Conservation (phyloP, 2,329 filamentous ascomycete species). For the Pleomassaria siparia region DNA sequence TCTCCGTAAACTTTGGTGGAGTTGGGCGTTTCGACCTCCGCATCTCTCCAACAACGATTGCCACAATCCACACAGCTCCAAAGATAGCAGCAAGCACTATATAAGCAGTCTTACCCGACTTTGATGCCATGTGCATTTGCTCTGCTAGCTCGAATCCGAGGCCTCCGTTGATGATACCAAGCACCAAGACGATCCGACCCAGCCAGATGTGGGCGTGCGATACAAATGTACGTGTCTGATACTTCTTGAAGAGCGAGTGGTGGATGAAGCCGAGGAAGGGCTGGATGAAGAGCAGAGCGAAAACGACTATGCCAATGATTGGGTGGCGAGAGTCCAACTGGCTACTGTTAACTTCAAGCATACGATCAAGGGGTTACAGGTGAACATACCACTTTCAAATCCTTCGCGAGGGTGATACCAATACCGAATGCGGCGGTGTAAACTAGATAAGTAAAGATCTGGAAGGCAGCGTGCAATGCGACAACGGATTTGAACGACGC, state of each 20-base stretch:
- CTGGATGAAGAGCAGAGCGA: conserved; percentile 56
- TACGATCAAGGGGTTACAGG: neutral
- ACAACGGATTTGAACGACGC: conserved; percentile 46
- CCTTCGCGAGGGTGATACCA: conserved; percentile 52
- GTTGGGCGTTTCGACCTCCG: conserved; percentile 15
- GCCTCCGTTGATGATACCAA: conserved; percentile 61
- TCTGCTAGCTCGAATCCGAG: conserved; percentile 54
- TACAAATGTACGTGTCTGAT: conserved; percentile 48
- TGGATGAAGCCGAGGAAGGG: conserved; percentile 56
- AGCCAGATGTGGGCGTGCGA: conserved; percentile 58
- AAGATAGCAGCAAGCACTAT: conserved; percentile 53
- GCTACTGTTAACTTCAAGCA: conserved; percentile 5
- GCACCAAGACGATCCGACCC: conserved; percentile 52
- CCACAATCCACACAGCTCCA: conserved; percentile 38
- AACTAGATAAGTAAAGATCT: conserved; percentile 52
- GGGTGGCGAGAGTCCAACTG: conserved; percentile 49
- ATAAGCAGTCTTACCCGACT: conserved; percentile 49
- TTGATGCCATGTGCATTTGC: conserved; percentile 37
- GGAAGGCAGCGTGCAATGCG: conserved; percentile 50
- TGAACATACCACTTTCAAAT: conserved; percentile 34
- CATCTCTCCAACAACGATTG: conserved; percentile 30
- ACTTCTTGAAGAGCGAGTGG: conserved; percentile 53
- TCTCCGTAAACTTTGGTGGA: conserved; percentile 22
- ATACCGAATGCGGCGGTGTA: conserved; percentile 54
- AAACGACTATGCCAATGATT: conserved; percentile 57